These are phyloP conservation scores for Nitzschia sp. DNA, from an alignment of 108 stramenopile species.

Conservation along the genomic window DNA sequence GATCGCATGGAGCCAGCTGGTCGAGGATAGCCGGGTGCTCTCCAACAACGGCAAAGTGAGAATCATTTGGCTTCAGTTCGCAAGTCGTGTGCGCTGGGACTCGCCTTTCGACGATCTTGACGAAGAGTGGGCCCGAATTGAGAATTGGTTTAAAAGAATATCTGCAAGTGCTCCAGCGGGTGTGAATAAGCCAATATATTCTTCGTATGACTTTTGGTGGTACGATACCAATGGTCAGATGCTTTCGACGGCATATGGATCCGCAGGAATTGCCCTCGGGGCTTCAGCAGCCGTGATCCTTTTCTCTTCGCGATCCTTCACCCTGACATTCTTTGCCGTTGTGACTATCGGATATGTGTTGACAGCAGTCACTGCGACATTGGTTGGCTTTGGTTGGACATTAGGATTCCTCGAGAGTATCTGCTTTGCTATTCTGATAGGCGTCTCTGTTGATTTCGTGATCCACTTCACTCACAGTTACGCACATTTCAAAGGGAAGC, in stretches of 20 bases:
- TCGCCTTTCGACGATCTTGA: slow-evolving; percentile 36
- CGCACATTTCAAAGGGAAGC: slow-evolving; percentile 28
- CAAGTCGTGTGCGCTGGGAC: slow-evolving; percentile 31
- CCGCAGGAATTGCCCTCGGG: slow-evolving; percentile 42
- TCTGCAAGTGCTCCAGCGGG: slow-evolving; percentile 24
- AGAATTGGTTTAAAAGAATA: slow-evolving; percentile 39
- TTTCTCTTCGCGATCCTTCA: slow-evolving; percentile 41
- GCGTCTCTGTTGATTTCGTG: slow-evolving; percentile 54
- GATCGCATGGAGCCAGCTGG: slow-evolving; percentile 34
- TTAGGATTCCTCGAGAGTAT: slow-evolving; percentile 51
- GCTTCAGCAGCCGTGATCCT: slow-evolving; percentile 46
- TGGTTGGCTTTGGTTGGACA: slow-evolving; percentile 53
- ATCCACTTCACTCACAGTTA: slow-evolving; percentile 63
- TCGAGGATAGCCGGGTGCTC: slow-evolving; percentile 15
- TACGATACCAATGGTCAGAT: slow-evolving; percentile 52
- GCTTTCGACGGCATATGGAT: slow-evolving; percentile 35
- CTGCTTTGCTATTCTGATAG: slow-evolving; percentile 64
- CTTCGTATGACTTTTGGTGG: slow-evolving; percentile 48
- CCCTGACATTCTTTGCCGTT: slow-evolving; percentile 40
- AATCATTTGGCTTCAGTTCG: slow-evolving; percentile 33
- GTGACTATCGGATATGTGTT: slow-evolving; percentile 51
- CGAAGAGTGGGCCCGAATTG: slow-evolving; percentile 40
- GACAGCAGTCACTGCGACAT: slow-evolving; percentile 46
- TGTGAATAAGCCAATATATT: slow-evolving; percentile 28
- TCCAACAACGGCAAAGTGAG: slow-evolving; percentile 31